Percentiles rank a stretch among this genome's conserved stretches.
These are phyloP conservation scores for Xylariaceae sp. DNA, from an alignment of 2,329 filamentous ascomycete genomes.

Conservation along the genomic window DNA sequence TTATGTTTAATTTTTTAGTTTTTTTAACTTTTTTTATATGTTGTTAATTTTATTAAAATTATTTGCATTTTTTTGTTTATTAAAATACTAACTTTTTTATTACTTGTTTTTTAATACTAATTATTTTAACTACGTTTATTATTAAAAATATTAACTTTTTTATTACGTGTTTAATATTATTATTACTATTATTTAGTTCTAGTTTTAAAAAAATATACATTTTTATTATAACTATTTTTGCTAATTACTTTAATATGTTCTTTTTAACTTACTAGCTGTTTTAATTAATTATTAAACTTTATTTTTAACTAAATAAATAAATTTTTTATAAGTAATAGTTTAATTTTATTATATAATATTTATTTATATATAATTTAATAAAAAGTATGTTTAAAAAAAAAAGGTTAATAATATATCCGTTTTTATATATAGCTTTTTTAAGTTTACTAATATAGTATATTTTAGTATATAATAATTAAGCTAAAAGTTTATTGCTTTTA, in stretches of 20 bases:
- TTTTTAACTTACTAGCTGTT: neutral
- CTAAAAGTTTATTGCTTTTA: neutral
- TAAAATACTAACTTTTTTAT: neutral
- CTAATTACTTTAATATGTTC: neutral
- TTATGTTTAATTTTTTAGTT: neutral
- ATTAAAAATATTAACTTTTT: neutral
- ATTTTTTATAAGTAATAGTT: neutral
- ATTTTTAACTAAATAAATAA: neutral
- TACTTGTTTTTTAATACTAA: neutral
- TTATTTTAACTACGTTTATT: neutral
- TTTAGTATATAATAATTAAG: neutral
- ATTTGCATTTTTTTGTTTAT: neutral
- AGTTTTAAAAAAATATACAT: neutral
- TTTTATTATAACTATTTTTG: neutral
- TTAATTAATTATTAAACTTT: too few species aligned
- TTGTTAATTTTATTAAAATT: neutral
- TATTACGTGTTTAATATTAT: neutral
- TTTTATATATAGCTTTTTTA: neutral
- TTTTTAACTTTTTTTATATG: too few species aligned
- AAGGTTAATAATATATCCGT: neutral
- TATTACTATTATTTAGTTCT: neutral
- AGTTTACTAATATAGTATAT: neutral
- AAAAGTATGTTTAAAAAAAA: neutral
- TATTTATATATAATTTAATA: neutral
- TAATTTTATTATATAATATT: neutral